Base-by-base conservation (phyloP, 768 basidiomycete genomes). In the Boletus speciosus region DNA sequence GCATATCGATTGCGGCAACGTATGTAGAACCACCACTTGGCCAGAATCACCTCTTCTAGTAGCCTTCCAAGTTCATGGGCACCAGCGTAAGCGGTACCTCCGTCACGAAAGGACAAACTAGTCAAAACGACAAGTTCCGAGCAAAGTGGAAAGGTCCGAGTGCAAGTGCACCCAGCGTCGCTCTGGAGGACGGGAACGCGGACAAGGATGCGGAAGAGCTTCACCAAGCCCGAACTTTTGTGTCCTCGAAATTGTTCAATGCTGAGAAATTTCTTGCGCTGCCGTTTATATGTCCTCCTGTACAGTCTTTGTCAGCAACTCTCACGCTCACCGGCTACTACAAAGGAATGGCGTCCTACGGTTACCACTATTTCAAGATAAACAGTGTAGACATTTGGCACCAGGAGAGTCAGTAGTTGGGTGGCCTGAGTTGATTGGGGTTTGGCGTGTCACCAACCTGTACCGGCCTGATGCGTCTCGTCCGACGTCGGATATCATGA, bases 151-250 rank as follows among this genome's bases (percentile, higher is more conserved):
- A 64, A 60, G 71, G 44, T 73, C 73, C 61, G 67, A 62, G 59
- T 68, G 63, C 51, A 35, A 63, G 34, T 55, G 68, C 68, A 69
- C 74, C 72, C 74, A 52, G 3, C 70, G 54, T 83, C 65, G 57
- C 37, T 90, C 80, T 90, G 78, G 88, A 80, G 82, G 86, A 90
- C 88, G 87, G 88, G 88, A 90, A 93, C 90, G 90, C 90, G 90
- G 86, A 82, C 89, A 82, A 83, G 88, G 83, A 90, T 81, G 81
- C 84, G 86, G 85, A 81, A 79, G 73, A 80, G 81, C 83, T 86
- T 77, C 69, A 74, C 86, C 89, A 68, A 79, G 90, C 81, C 87
- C 90, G 90, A 93, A 92, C 90, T 93, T 89, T 88, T 81, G 69
- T 83, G 90, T 92, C 88, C 84, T 80, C 88, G 57, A 66, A 75